Base-by-base conservation (phyloP, 495 filamentous ascomycete genomes). In the Penicillium maclennaniae region DNA sequence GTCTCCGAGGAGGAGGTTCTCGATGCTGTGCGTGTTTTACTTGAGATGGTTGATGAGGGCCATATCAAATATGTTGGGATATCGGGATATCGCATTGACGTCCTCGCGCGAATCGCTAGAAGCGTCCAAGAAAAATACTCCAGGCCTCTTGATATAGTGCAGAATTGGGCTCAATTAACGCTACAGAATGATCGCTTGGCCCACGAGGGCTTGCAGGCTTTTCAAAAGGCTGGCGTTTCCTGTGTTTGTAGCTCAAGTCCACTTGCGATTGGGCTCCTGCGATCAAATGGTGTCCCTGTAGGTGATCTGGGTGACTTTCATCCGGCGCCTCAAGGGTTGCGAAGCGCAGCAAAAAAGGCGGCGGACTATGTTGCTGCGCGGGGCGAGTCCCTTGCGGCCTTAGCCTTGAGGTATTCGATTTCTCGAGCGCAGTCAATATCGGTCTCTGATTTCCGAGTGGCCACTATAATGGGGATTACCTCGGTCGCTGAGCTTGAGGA, bases 111-210 rank as follows among this genome's bases (percentile, higher is more conserved):
- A 4, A 68, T 91, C 6, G 82, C 89, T 2, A 79, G 86, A 62
- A 72, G 80, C 58, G 70, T 92, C 0, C 63, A 75, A 9, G 55
- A 63, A 10, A 77, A 87, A 69, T 92, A 87, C 1, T 85, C 83
- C 14, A 87, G 92, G 72, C 83, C 87, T n/a, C 66, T 96, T 43
- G 90, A 95, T 62, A 79, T 80, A 0, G 85, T 95, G 38, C 82
- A 91, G 72, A 88, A 84, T 36, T 96, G 92, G 69, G 85, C 86
- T 34, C 86, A 95, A 61, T 88, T 87, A 61, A 93, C 88, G 0
- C 69, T 96, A 38, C 91, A 96, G 69, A 95, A 93, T 64, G 81
- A 79, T 15, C 72, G 58, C 0, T 72, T 93, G 10, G 74, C 70
- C 7, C 65, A 68, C 14, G 34, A 71, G 10, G 82, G 75, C 5